Evolutionary conservation across 2,329 filamentous ascomycete genomes (phyloP).

Genomic region (Trichothecium sympodiale): DNA sequence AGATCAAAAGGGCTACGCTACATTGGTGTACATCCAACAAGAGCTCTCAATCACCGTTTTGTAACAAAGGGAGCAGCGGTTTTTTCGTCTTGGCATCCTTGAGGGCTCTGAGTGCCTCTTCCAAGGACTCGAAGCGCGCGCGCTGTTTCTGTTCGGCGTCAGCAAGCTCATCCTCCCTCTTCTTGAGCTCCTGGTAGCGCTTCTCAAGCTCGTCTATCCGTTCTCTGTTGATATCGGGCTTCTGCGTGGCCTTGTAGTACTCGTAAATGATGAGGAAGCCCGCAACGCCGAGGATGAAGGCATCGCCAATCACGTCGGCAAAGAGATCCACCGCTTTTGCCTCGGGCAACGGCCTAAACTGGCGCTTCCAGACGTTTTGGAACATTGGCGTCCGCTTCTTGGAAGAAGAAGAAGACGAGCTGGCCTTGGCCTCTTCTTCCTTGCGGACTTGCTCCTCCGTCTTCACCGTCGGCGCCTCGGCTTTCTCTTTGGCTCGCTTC

Average conservation of each 20-base stretch:
- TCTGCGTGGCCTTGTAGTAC: constrained; percentile 46
- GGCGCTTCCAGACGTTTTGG: constrained; percentile 49
- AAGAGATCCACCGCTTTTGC: constrained; percentile 56
- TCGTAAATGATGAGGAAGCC: constrained; percentile 48
- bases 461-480: constrained; percentile 53
- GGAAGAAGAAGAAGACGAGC: constrained; percentile 8
- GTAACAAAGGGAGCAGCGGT: constrained; percentile 33
- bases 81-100: constrained; percentile 47
- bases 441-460: constrained; percentile 43
- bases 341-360: constrained; percentile 52
- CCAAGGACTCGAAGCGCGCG: constrained; percentile 39
- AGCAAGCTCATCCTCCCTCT: constrained; percentile 37
- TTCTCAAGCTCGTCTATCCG: constrained; percentile 38
- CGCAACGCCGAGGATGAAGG: constrained; percentile 51
- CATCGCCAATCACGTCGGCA: constrained; percentile 53
- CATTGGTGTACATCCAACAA: too few species aligned
- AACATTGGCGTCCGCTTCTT: constrained; percentile 19
- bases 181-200: constrained; percentile 37
- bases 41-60: constrained; percentile 7
- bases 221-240: constrained; percentile 47
- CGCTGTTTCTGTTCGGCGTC: constrained; percentile 31
- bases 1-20: too few species aligned
- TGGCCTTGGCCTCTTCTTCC: constrained; percentile 36
- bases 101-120: constrained; percentile 38
- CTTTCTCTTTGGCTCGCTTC: constrained; percentile 47